Evolutionary conservation across 2,329 filamentous ascomycete species (phyloP), one percentile per base, ranked within the genome.

Genomic region (Knoxdaviesia proteae): DNA sequence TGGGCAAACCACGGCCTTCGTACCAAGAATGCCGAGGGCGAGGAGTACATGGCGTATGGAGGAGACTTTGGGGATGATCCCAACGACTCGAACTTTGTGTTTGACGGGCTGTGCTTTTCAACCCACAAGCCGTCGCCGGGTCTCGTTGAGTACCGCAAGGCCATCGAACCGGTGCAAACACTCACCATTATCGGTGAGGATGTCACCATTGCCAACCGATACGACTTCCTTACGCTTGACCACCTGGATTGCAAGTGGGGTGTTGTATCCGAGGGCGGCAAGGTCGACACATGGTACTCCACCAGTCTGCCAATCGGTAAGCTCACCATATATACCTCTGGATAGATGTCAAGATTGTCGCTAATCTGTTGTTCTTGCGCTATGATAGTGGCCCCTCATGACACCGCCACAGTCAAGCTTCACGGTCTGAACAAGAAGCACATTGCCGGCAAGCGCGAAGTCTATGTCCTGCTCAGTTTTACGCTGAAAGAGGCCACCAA

Each of bases 21-120:
- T 5, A 59, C 61, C 6, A 59, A 59, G 40, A 61, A 58, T 6
- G 51, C 58, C 36, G 57, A 63, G 20, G 62, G 63, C 32, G 57
- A 60, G 36, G 57, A 61, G 39, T 71, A 64, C 48, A 70, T 68
- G 54, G 73, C 61, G 0, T 77, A 75, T 37, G 73, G 73, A 1
- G 72, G 73, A 2, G 73, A 77, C 51, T 77, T 75, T 53, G 68
- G 67, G 3, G 73, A 77, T 40, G 57, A 64, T 0, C 72, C 71
- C 0, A 72, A 77, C 47, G 73, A 77, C 49, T 60, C 57, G 1
- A 71, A 69, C 44, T 78, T 77, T 42, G 64, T 71, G 37, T 64
- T 74, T 60, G 70, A 74, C 45, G 71, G 71, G 2, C 56, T 74
- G 6, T 61, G 61, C 34, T 55, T 61, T 3, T 65, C 64, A 5